A percentile compares a stretch with the other conserved stretches of the same genome.
Conservation (phyloP, 2,329 filamentous ascomycete genomes). For the Westerdykella ornata region DNA sequence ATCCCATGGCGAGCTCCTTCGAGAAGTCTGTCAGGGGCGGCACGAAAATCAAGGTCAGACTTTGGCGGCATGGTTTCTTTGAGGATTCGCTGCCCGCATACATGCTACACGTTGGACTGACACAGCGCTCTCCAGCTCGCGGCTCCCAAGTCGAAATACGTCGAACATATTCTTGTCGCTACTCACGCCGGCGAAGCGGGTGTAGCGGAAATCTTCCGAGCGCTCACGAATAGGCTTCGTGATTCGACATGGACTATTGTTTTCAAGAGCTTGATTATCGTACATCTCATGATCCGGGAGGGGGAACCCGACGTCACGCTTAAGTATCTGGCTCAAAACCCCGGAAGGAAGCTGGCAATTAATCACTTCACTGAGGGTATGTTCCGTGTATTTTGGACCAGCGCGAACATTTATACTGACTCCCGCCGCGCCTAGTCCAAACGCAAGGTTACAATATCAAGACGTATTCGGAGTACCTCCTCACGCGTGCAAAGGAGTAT, state of each 20-base stretch:
- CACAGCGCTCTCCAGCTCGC: conserved; percentile 57
- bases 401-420: background rate
- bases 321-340: conserved; percentile 73
- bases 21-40: conserved; percentile 99
- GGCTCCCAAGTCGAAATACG: conserved; percentile 97
- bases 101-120: conserved; percentile 3
- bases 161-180: conserved; percentile 93
- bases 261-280: conserved; percentile 93
- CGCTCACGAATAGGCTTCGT: conserved; percentile 77
- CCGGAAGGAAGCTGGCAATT: conserved; percentile 70
- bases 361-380: conserved; percentile 87
- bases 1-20: conserved; percentile 73
- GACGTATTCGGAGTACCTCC: conserved; percentile 81
- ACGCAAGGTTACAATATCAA: conserved; percentile 92
- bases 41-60: conserved; percentile 84
- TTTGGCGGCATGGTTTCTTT: background rate
- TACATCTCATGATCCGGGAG: conserved; percentile 96
- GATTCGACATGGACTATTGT: conserved; percentile 99
- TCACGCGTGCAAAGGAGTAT: conserved; percentile 73
- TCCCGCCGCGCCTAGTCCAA: conserved; percentile 59
- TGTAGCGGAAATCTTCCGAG: conserved; percentile 91
- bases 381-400: conserved; percentile 24
- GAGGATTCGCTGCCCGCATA: background rate
- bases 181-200: conserved; percentile 92
- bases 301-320: conserved; percentile 85